Conservation (phyloP, 306 rosid species). For the Cucumis melo region DNA sequence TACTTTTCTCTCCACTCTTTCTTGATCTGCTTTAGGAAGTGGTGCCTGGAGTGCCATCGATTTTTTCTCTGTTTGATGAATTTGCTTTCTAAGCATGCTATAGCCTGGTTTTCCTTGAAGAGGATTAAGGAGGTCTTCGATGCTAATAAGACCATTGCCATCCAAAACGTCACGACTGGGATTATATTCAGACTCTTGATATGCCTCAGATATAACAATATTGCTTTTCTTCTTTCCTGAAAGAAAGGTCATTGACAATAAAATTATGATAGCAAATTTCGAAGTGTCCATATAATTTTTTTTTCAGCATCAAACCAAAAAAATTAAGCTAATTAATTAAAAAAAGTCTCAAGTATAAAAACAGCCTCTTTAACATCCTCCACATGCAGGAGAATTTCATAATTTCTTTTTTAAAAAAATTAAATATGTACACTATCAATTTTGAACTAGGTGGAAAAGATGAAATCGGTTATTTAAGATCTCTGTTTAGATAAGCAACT, state of each 20-base stretch:
- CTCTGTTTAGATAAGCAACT: background rate
- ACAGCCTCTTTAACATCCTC: background rate
- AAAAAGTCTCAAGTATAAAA: background rate
- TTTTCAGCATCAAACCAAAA: background rate
- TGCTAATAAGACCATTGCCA: constrained; percentile 47
- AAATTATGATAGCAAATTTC: background rate
- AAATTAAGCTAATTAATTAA: background rate
- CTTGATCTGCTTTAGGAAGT: constrained; percentile 46
- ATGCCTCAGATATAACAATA: constrained; percentile 44
- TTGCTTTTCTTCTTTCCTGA: constrained; percentile 43
- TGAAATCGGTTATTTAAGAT: background rate
- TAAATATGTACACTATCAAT: background rate
- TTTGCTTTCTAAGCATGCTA: constrained; percentile 45
- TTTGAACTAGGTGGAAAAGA: background rate
- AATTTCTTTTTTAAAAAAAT: background rate
- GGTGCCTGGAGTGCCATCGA: constrained; percentile 40
- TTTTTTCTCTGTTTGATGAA: constrained; percentile 28
- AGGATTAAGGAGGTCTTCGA: constrained; percentile 52
- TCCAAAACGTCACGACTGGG: constrained; percentile 61
- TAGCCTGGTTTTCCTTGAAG: constrained; percentile 48
- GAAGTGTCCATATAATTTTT: background rate
- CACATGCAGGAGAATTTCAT: background rate
- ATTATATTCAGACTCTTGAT: constrained; percentile 84
- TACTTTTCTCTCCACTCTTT: constrained; percentile 50
- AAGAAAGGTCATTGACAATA: background rate